A percentile compares a stretch with the other conserved stretches of the same genome.
phyloP scores from a whole-genome alignment of 2,329 filamentous ascomycete species.

The Verticillium klebahnii region DNA sequence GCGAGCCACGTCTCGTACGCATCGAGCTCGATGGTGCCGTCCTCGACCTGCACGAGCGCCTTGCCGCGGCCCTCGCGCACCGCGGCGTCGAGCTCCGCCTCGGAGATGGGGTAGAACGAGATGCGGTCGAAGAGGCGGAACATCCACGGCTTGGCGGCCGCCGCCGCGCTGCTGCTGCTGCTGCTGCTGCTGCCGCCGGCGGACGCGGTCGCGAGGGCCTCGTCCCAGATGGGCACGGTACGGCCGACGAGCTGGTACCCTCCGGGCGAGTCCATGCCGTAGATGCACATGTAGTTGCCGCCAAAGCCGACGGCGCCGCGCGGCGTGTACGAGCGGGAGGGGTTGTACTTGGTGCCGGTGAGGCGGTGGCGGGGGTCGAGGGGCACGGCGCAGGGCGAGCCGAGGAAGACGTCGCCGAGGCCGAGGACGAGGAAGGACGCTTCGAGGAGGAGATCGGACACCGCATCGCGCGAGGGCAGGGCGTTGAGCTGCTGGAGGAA shows the following conservation, averaged over 20 bases:
- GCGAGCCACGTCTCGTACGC: slow-evolving; percentile 27
- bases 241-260: slow-evolving; percentile 32
- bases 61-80: slow-evolving; percentile 8
- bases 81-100: slow-evolving; percentile 20
- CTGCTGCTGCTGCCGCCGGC: background rate
- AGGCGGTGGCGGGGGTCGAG: slow-evolving; percentile 28
- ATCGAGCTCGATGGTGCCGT: slow-evolving; percentile 22
- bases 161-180: background rate
- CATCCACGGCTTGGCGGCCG: slow-evolving; percentile 16
- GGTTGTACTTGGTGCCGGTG: slow-evolving; percentile 32
- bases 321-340: slow-evolving; percentile 30
- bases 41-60: slow-evolving; percentile 19
- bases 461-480: slow-evolving; percentile 14
- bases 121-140: slow-evolving; percentile 28
- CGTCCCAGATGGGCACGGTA: slow-evolving; percentile 28
- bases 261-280: slow-evolving; percentile 29
- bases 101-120: slow-evolving; percentile 23
- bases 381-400: slow-evolving; percentile 29
- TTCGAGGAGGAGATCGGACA: slow-evolving; percentile 22
- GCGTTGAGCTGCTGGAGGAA: slow-evolving; percentile 39
- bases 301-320: slow-evolving; percentile 28
- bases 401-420: slow-evolving; percentile 34
- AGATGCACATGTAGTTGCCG: slow-evolving; percentile 34
- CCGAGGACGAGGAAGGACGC: slow-evolving; percentile 30
- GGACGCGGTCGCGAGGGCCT: slow-evolving; percentile 5